A percentile compares a stretch with the other conserved stretches of the same genome.
phyloP scores from a whole-genome alignment of 148 eudicot genomes.

The Vaccinium vitisidaea region DNA sequence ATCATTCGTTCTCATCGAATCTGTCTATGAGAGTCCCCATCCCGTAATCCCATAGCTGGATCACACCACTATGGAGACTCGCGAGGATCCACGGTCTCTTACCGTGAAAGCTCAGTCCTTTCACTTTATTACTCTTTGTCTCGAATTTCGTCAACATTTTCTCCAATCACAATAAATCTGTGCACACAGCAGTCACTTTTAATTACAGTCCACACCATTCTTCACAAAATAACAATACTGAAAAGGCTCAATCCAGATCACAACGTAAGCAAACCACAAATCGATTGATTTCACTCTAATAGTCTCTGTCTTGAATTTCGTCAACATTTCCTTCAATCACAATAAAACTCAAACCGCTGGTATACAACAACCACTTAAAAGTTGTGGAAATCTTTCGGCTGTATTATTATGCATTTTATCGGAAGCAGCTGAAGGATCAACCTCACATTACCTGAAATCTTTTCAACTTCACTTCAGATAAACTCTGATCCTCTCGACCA shows the following conservation, averaged over 20 bases:
- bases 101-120: slow-evolving; percentile 70
- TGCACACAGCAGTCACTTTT: too few relatives aligned
- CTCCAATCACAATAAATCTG: not conserved
- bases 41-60: slow-evolving; percentile 83
- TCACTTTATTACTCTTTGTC: slow-evolving; percentile 81
- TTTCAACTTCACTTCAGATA: too few relatives aligned
- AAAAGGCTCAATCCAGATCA: too few relatives aligned
- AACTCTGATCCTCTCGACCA: too few relatives aligned
- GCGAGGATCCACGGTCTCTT: slow-evolving; percentile 86
- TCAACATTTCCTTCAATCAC: slow-evolving; percentile 45
- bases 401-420: too few relatives aligned
- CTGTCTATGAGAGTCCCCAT: slow-evolving; percentile 82
- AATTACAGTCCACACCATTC: too few relatives aligned
- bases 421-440: too few relatives aligned
- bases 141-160: slow-evolving; percentile 81
- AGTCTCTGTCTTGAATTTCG: slow-evolving; percentile 83
- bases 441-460: too few relatives aligned
- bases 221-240: too few relatives aligned
- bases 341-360: not conserved
- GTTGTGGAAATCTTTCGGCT: too few relatives aligned
- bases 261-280: too few relatives aligned
- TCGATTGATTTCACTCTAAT: too few relatives aligned
- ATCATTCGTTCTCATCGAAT: slow-evolving; percentile 70
- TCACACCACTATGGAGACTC: slow-evolving; percentile 74
- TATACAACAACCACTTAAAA: slow-evolving; percentile 32